A percentile compares a stretch with the other conserved stretches of the same genome.
phyloP scores from a whole-genome alignment of 345 rosid species.

The Cardiospermum halicacabum region DNA sequence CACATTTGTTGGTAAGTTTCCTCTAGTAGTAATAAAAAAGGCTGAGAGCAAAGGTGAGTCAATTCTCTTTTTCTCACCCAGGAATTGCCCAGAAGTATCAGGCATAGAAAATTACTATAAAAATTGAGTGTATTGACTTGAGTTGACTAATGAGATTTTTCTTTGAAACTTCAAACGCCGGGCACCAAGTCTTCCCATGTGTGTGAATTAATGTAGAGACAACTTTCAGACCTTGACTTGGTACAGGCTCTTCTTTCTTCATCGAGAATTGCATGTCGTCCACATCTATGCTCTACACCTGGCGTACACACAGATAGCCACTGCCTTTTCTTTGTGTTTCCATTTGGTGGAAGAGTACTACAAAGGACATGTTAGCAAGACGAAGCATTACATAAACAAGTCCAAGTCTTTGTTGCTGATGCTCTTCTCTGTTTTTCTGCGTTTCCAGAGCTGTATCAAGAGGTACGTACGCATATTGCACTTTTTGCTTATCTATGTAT shows the following conservation, averaged over 20 bases:
- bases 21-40: too few species aligned
- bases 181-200: too few species aligned
- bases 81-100: background rate
- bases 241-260: background rate
- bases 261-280: background rate
- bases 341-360: too few species aligned
- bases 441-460: background rate
- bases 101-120: background rate
- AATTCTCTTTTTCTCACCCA: too few species aligned
- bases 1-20: background rate
- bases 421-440: constrained; percentile 3
- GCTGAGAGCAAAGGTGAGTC: too few species aligned
- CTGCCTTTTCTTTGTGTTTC: background rate
- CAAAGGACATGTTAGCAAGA: background rate
- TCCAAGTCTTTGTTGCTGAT: background rate
- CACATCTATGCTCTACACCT: too few species aligned
- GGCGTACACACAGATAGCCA: background rate
- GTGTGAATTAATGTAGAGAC: background rate
- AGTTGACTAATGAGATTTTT: constrained; percentile 1
- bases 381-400: background rate
- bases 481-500: background rate
- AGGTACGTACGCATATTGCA: background rate
- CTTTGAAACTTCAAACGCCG: background rate
- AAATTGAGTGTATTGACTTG: background rate
- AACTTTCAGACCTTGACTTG: background rate